These are phyloP conservation scores for Canna indica DNA, from an alignment of 176 grass and related monocot species.

Conservation along the genomic window DNA sequence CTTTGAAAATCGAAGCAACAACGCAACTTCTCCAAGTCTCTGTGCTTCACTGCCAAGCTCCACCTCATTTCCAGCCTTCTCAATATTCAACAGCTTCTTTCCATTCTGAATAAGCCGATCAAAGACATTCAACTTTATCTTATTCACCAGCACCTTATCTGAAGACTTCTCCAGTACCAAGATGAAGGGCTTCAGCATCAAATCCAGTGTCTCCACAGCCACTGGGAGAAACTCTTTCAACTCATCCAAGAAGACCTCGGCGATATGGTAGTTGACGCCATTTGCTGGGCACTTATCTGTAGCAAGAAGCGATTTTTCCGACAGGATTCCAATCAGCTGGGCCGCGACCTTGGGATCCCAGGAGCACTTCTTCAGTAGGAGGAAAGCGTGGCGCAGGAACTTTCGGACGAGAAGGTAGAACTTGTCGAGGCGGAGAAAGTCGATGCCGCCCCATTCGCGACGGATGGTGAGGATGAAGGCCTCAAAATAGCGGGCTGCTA, in stretches of 20 bases:
- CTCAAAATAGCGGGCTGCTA: slow-evolving; percentile 46
- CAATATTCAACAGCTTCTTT: slow-evolving; percentile 28
- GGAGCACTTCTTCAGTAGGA: slow-evolving; percentile 34
- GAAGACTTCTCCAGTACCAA: slow-evolving; percentile 45
- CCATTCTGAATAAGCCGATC: slow-evolving; percentile 39
- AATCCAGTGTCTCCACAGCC: slow-evolving; percentile 23
- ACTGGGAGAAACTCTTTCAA: slow-evolving; percentile 50
- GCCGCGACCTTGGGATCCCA: slow-evolving; percentile 36
- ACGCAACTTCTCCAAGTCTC: slow-evolving; percentile 44
- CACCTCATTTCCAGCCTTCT: slow-evolving; percentile 36
- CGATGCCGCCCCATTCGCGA: slow-evolving; percentile 82
- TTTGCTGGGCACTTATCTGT: slow-evolving; percentile 7
- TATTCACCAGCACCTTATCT: slow-evolving; percentile 58
- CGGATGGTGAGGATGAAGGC: slow-evolving; percentile 59
- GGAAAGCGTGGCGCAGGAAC: slow-evolving; percentile 64
- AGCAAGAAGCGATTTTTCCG: slow-evolving; percentile 38
- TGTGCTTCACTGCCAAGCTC: slow-evolving; percentile 47
- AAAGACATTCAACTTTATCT: slow-evolving; percentile 59
- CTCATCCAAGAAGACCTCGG: slow-evolving; percentile 77
- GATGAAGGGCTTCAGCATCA: slow-evolving; percentile 51
- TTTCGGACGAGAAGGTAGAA: slow-evolving; percentile 88
- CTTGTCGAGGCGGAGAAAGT: slow-evolving; percentile 84
- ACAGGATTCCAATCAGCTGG: slow-evolving; percentile 31
- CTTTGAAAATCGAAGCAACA: slow-evolving; percentile 55
- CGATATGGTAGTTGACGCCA: slow-evolving; percentile 57